Percentiles rank a stretch among this genome's conserved stretches.
Evolutionary conservation across 805 yeast species (phyloP).

Genomic region (Starmerella stigmatis): DNA sequence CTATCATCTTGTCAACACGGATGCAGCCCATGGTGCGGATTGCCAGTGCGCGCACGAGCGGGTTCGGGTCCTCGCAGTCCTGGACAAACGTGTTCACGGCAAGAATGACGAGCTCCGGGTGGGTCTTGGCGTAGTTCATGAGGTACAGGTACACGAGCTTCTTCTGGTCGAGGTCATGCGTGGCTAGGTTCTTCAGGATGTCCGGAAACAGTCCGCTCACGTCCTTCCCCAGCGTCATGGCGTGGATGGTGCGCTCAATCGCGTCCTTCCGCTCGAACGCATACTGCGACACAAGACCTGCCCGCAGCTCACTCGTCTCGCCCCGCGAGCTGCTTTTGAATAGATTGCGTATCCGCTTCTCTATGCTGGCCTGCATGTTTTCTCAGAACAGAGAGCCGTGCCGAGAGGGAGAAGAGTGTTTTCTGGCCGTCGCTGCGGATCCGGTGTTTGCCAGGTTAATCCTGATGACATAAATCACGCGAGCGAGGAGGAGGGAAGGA

Average conservation of each 20-base stretch:
- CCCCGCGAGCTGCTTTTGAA: conserved; percentile 52
- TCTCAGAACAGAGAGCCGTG: not conserved
- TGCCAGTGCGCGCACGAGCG: conserved; percentile 89
- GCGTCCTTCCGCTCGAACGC: conserved; percentile 89
- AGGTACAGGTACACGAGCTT: conserved; percentile 86
- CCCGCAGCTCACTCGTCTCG: conserved; percentile 76
- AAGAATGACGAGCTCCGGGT: conserved; percentile 88
- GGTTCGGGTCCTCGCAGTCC: conserved; percentile 94
- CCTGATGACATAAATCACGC: conserved; percentile 5
- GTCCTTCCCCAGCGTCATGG: conserved; percentile 97
- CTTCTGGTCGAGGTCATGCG: conserved; percentile 92
- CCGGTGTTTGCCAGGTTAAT: conserved; percentile 1
- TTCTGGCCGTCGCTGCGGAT: not conserved
- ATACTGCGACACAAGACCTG: conserved; percentile 87
- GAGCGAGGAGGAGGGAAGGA: not conserved
- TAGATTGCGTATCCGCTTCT: conserved; percentile 44
- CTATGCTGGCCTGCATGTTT: conserved; percentile 29
- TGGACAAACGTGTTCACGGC: conserved; percentile 95
- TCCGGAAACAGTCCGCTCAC: conserved; percentile 92
- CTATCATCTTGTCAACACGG: conserved; percentile 88
- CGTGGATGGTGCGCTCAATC: conserved; percentile 90
- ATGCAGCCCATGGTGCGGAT: conserved; percentile 98
- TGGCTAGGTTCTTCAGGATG: conserved; percentile 89
- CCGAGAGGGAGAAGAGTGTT: not conserved
- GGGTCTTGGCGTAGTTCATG: conserved; percentile 94